phyloP scores from a whole-genome alignment of 139 green algal genomes.

The Pseudopediastrum boryanum region DNA sequence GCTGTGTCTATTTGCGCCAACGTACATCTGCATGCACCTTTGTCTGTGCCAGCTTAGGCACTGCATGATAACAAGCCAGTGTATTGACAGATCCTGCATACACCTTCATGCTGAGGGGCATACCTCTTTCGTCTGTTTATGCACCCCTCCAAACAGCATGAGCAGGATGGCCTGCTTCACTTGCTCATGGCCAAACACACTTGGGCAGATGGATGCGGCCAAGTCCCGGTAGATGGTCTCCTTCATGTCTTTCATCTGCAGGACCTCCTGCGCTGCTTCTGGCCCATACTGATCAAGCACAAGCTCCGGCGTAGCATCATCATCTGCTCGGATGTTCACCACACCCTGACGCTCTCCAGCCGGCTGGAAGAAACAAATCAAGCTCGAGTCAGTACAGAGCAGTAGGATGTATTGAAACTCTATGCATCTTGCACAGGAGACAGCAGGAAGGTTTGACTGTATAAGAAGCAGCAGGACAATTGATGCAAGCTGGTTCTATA shows the following conservation, averaged over 20 bases:
- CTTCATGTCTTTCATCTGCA: constrained; percentile 56
- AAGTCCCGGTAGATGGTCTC: constrained; percentile 72
- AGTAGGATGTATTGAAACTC: too few relatives aligned
- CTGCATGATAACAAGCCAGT: too few relatives aligned
- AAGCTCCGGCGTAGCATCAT: constrained; percentile 69
- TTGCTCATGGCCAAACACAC: constrained; percentile 82
- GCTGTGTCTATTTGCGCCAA: too few relatives aligned
- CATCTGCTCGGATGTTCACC: constrained; percentile 82
- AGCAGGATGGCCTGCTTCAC: constrained; percentile 93
- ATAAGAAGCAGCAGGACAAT: too few relatives aligned
- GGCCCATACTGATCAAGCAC: constrained; percentile 60
- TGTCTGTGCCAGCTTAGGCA: too few relatives aligned
- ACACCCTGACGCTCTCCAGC: constrained; percentile 60
- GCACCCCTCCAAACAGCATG: constrained; percentile 92
- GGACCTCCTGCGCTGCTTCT: neutral
- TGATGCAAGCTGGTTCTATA: too few relatives aligned
- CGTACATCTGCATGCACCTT: too few relatives aligned
- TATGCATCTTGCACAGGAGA: too few relatives aligned
- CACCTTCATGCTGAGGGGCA: too few relatives aligned
- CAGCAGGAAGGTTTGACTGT: too few relatives aligned
- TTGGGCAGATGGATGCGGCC: constrained; percentile 77
- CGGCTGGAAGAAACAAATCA: constrained; percentile 46
- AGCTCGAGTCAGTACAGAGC: too few relatives aligned
- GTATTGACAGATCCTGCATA: too few relatives aligned
- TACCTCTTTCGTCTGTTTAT: constrained; percentile 86